Conservation (phyloP, 805 yeast genomes). For the Spathaspora arborariae region DNA sequence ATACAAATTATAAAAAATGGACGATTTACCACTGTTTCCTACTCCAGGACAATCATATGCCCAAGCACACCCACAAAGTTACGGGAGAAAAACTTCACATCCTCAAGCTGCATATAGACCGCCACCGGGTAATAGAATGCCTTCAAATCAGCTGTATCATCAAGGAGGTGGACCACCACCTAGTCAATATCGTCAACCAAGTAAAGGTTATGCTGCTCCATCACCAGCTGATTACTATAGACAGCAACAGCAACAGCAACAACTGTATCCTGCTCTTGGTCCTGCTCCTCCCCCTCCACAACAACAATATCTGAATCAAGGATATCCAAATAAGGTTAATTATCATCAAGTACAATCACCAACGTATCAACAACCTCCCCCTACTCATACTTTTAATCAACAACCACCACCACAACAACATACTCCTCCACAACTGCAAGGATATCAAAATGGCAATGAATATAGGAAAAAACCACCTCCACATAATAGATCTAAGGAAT, state of each 20-base stretch:
- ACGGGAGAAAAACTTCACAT: slow-evolving; percentile 7
- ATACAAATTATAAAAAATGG: too few relatives aligned
- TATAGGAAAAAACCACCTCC: not conserved
- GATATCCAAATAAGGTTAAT: slow-evolving; percentile 7
- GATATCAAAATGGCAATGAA: slow-evolving; percentile 8
- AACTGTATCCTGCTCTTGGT: slow-evolving; percentile 8
- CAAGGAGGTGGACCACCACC: not conserved
- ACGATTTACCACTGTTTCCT: slow-evolving; percentile 43
- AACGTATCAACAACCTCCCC: slow-evolving; percentile 5
- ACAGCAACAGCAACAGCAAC: slow-evolving; percentile 9
- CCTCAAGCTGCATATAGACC: slow-evolving; percentile 9
- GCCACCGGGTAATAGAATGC: slow-evolving; percentile 5
- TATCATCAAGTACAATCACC: slow-evolving; percentile 12
- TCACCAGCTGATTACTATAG: slow-evolving; percentile 3
- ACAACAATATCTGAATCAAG: slow-evolving; percentile 11
- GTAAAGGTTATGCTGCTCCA: not conserved
- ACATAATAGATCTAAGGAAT: slow-evolving; percentile 16
- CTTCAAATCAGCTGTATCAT: slow-evolving; percentile 6
- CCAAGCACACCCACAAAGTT: slow-evolving; percentile 8
- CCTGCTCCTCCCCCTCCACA: slow-evolving; percentile 10
- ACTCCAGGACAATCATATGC: slow-evolving; percentile 40
- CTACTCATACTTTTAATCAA: not conserved
- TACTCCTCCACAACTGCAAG: slow-evolving; percentile 11
- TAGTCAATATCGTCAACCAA: not conserved
- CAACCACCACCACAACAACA: slow-evolving; percentile 4